Conservation (phyloP, 2,329 filamentous ascomycete species). For the Thielaviopsis musarum region DNA sequence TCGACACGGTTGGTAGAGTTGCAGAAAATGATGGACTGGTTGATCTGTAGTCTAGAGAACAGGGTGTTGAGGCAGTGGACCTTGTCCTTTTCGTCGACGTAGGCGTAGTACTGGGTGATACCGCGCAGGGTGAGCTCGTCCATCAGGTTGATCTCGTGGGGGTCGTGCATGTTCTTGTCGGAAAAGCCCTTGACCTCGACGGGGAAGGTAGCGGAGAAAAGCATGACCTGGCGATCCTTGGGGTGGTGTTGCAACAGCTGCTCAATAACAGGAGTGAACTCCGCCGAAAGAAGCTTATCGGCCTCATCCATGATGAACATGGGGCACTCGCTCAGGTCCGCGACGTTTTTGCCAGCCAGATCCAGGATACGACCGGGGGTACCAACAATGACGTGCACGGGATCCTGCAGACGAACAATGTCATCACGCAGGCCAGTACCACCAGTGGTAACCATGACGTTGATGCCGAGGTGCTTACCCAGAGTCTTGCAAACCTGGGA, state of each 20-base stretch:
- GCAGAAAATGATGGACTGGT: slow-evolving; percentile 99
- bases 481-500: slow-evolving; percentile 98
- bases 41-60: slow-evolving; percentile 98
- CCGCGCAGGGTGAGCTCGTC: slow-evolving; percentile 94
- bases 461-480: slow-evolving; percentile 90
- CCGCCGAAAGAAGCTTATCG: slow-evolving; percentile 88
- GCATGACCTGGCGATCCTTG: slow-evolving; percentile 96
- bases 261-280: slow-evolving; percentile 96
- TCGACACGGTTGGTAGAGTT: slow-evolving; percentile 98
- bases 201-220: slow-evolving; percentile 96
- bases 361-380: slow-evolving; percentile 94
- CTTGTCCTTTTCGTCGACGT: slow-evolving; percentile 98
- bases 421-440: slow-evolving; percentile 91
- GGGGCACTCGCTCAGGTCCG: slow-evolving; percentile 86
- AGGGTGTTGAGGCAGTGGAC: slow-evolving; percentile 97
- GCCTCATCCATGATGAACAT: slow-evolving; percentile 99
- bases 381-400: slow-evolving; percentile 94
- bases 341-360: slow-evolving; percentile 87
- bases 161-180: slow-evolving; percentile 91
- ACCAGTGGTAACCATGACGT: slow-evolving; percentile 98
- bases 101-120: slow-evolving; percentile 98
- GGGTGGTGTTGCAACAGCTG: slow-evolving; percentile 90
- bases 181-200: slow-evolving; percentile 95
- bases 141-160: slow-evolving; percentile 99
- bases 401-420: slow-evolving; percentile 83